phyloP scores from a whole-genome alignment of 371 early-diverging fungal genomes.

The Mucor velutinosus region DNA sequence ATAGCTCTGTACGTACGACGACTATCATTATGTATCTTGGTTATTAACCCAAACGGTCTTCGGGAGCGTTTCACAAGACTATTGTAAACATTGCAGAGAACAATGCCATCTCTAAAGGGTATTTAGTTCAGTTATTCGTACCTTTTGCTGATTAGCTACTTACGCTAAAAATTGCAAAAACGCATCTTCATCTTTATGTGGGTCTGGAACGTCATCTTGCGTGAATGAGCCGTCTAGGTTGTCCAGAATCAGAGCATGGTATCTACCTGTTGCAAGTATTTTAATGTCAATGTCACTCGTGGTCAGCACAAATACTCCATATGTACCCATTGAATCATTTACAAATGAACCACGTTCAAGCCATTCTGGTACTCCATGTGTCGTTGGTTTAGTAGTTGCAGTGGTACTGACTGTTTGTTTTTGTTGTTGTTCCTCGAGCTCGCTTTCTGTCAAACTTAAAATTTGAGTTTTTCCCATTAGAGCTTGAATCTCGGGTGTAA shows the following conservation, averaged over 20 bases:
- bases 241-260: slow-evolving; percentile 43
- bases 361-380: slow-evolving; percentile 38
- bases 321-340: slow-evolving; percentile 39
- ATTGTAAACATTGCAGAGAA: slow-evolving; percentile 60
- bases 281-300: neutral
- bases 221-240: slow-evolving; percentile 26
- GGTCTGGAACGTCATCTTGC: slow-evolving; percentile 35
- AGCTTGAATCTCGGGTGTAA: slow-evolving; percentile 40
- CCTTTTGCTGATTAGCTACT: slow-evolving; percentile 1
- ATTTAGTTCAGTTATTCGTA: neutral
- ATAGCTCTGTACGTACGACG: slow-evolving; percentile 64
- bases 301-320: neutral
- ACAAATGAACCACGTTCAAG: slow-evolving; percentile 35
- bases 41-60: slow-evolving; percentile 65
- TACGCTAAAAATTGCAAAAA: slow-evolving; percentile 49
- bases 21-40: slow-evolving; percentile 61
- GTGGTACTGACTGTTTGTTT: neutral
- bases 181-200: slow-evolving; percentile 46
- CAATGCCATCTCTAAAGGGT: slow-evolving; percentile 52
- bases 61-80: slow-evolving; percentile 57
- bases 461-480: slow-evolving; percentile 33
- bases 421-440: neutral
- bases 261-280: slow-evolving; percentile 31
- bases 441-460: slow-evolving; percentile 20
- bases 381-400: neutral